Percentiles rank a stretch among this genome's conserved stretches.
These are phyloP conservation scores for Physcia stellaris DNA, from an alignment of 495 filamentous ascomycete genomes.

Conservation along the genomic window DNA sequence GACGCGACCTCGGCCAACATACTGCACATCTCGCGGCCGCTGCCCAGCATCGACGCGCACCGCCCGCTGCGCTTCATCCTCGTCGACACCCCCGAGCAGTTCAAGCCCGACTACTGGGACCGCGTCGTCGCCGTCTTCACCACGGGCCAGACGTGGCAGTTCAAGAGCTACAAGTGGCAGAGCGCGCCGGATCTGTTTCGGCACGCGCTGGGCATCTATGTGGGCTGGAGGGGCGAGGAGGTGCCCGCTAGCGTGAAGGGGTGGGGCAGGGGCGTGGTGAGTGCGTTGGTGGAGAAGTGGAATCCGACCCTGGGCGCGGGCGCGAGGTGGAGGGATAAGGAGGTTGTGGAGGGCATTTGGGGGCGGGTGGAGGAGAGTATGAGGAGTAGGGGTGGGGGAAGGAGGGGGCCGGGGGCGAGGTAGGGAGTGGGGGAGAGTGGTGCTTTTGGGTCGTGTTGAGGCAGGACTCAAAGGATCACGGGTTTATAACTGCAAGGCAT, in stretches of 20 bases:
- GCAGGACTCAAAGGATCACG: no score
- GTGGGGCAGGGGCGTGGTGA: conserved; percentile 74
- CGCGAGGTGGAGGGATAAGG: conserved; percentile 77
- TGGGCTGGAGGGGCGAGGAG: conserved; percentile 82
- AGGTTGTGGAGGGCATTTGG: conserved; percentile 92
- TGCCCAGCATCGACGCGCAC: conserved; percentile 58
- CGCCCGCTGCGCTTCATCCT: conserved; percentile 85
- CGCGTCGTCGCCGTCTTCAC: conserved; percentile 96
- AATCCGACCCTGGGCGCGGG: conserved; percentile 38
- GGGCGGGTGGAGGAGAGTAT: conserved; percentile 78
- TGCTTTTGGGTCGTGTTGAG: no score
- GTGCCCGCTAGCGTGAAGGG: conserved; percentile 59
- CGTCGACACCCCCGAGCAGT: conserved; percentile 81
- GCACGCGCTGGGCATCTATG: conserved; percentile 73
- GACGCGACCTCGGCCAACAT: conserved; percentile 59
- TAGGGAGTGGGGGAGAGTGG: conserved; percentile 2
- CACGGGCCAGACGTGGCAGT: conserved; percentile 96
- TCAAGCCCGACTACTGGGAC: conserved; percentile 96
- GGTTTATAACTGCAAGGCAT: no score
- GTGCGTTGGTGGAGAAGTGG: conserved; percentile 67
- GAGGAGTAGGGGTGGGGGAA: conserved; percentile 71
- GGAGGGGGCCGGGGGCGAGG: conserved; percentile 36
- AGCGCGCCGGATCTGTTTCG: conserved; percentile 78
- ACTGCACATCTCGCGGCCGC: conserved; percentile 64
- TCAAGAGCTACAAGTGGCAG: conserved; percentile 95